Evolutionary conservation across 1,284 basidiomycete species (phyloP).

Genomic region (Cronartium quercuum): DNA sequence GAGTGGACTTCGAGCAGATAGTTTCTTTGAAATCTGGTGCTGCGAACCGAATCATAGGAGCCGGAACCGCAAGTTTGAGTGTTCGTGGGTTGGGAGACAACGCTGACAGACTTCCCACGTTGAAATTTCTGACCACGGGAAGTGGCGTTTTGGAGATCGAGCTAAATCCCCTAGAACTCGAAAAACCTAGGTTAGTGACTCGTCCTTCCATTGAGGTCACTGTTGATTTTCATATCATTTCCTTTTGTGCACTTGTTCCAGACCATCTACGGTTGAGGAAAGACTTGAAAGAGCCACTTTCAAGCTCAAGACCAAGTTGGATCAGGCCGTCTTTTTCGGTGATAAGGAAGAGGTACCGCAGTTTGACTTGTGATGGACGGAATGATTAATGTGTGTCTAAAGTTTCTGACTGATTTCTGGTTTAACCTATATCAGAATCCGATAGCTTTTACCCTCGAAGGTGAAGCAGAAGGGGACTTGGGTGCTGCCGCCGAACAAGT

Average conservation of each 20-base stretch:
- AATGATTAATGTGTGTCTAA: slow-evolving; percentile 7
- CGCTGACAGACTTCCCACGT: slow-evolving; percentile 17
- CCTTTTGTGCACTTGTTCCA: not conserved
- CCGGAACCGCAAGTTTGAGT: slow-evolving; percentile 9
- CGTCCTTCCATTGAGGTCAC: not conserved
- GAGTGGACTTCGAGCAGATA: slow-evolving; percentile 19
- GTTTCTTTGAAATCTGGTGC: slow-evolving; percentile 13
- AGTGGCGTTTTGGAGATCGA: slow-evolving; percentile 34
- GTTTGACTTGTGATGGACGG: not conserved
- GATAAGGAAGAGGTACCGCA: slow-evolving; percentile 58
- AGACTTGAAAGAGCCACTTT: slow-evolving; percentile 43
- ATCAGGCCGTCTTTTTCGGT: slow-evolving; percentile 77
- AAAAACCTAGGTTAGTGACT: slow-evolving; percentile 2
- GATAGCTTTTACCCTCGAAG: slow-evolving; percentile 71
- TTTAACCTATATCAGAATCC: slow-evolving; percentile 59
- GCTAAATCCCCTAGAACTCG: slow-evolving; percentile 22
- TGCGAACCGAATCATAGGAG: slow-evolving; percentile 24
- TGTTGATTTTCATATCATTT: not conserved
- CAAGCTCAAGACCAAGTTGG: slow-evolving; percentile 73
- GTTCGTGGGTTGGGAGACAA: slow-evolving; percentile 19
- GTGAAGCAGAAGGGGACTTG: slow-evolving; percentile 68
- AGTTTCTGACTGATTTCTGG: slow-evolving; percentile 36
- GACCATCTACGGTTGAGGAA: slow-evolving; percentile 13
- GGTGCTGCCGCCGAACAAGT: slow-evolving; percentile 72
- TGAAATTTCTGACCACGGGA: slow-evolving; percentile 42